Conservation (phyloP, 2,329 filamentous ascomycete species). For the Trichoderma brevicompactum region DNA sequence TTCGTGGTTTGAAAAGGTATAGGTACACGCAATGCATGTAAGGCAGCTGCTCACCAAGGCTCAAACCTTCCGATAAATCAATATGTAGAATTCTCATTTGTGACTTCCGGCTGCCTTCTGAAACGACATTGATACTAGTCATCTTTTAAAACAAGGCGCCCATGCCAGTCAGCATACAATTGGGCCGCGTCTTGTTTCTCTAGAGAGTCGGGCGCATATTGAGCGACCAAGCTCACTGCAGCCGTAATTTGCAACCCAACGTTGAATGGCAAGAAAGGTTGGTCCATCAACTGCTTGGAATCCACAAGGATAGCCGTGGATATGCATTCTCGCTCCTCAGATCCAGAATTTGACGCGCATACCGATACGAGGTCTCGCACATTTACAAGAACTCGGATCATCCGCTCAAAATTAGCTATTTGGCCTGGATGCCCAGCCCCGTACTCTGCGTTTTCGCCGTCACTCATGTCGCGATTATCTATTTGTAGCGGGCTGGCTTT, state of each 20-base stretch:
- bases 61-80: background rate
- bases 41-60: background rate
- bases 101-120: background rate
- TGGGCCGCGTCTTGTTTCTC: conserved; percentile 1
- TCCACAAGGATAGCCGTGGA: background rate
- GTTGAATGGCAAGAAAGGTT: conserved; percentile 1
- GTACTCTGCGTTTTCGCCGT: no score
- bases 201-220: background rate
- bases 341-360: background rate
- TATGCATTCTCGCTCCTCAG: background rate
- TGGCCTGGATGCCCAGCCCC: background rate
- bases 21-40: background rate
- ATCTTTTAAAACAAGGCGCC: background rate
- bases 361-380: conserved; percentile 7
- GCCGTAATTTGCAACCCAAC: conserved; percentile 1
- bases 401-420: background rate
- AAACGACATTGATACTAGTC: background rate
- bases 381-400: background rate
- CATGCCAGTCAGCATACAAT: conserved; percentile 10
- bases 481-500: background rate
- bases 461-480: background rate
- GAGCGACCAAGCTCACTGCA: conserved; percentile 8
- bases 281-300: background rate
- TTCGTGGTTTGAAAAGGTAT: background rate
- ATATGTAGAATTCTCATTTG: background rate